Evolutionary conservation across 108 stramenopile species (phyloP).

Genomic region (Hondaea fermentalgiana): DNA sequence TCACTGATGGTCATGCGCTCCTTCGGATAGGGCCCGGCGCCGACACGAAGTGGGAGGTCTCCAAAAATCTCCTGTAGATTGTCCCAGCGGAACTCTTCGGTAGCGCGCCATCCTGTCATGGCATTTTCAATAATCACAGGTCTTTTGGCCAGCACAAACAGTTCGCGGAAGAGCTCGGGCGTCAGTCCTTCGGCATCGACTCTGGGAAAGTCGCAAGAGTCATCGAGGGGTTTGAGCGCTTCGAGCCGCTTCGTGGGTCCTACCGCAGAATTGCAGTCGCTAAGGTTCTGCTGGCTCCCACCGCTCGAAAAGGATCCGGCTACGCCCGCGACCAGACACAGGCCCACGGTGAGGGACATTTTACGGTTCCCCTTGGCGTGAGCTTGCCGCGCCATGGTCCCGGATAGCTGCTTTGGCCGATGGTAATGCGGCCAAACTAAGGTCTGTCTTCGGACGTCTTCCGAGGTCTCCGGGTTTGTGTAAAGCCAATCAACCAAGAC

Average conservation of each 20-base stretch:
- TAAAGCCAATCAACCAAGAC: too few relatives aligned
- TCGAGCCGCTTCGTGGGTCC: not conserved
- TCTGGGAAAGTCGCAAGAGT: not conserved
- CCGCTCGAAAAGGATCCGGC: not conserved
- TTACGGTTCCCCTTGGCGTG: not conserved
- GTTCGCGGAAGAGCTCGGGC: not conserved
- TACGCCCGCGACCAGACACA: not conserved
- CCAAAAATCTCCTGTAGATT: not conserved
- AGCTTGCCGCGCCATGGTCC: not conserved
- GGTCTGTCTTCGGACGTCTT: too few relatives aligned
- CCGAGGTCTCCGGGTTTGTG: too few relatives aligned
- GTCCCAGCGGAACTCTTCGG: not conserved
- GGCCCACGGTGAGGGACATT: not conserved
- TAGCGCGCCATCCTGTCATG: not conserved
- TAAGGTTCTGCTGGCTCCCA: too few relatives aligned
- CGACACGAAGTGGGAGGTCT: not conserved
- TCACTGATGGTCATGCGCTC: not conserved
- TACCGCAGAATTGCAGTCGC: not conserved
- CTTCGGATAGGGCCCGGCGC: not conserved
- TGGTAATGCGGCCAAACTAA: too few relatives aligned
- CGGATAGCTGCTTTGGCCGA: too few relatives aligned
- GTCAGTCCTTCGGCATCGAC: not conserved
- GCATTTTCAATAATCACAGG: not conserved
- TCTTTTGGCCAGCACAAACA: not conserved
- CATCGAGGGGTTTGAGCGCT: not conserved